phyloP scores from a whole-genome alignment of 2,329 filamentous ascomycete genomes.

The Aspergillus uvarum region DNA sequence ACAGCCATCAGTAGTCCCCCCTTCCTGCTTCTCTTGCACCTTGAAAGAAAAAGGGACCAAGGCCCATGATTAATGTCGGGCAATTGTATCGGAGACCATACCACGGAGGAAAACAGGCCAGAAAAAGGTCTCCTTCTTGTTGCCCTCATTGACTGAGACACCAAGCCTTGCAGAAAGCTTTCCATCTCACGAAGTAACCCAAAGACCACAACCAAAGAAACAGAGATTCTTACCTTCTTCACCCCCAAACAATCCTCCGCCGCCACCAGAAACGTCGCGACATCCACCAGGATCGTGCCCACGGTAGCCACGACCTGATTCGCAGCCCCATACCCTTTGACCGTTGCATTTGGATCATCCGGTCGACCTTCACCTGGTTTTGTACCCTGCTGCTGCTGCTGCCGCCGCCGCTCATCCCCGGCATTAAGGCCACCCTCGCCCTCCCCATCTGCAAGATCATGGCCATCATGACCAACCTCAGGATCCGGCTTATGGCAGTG shows the following conservation, averaged over 20 bases:
- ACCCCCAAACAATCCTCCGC: conserved; percentile 62
- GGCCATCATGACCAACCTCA: conserved; percentile 29
- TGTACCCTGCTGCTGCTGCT: conserved; percentile 36
- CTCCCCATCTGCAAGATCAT: conserved; percentile 43
- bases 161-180: not conserved
- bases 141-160: conserved; percentile 40
- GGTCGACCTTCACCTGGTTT: conserved; percentile 33
- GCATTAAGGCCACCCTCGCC: conserved; percentile 36
- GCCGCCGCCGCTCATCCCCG: conserved; percentile 29
- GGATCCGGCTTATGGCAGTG: conserved; percentile 89
- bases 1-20: not conserved
- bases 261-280: conserved; percentile 71
- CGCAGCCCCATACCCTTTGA: conserved; percentile 80
- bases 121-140: conserved; percentile 57
- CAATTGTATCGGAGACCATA: conserved; percentile 59
- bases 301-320: conserved; percentile 67
- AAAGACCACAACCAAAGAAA: not conserved
- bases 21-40: conserved; percentile 2
- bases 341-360: conserved; percentile 51
- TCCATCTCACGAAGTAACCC: not conserved
- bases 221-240: conserved; percentile 34
- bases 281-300: conserved; percentile 75
- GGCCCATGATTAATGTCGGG: conserved; percentile 48
- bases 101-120: conserved; percentile 37
- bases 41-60: conserved; percentile 7